Percentiles rank a stretch among this genome's conserved stretches.
These are phyloP conservation scores for Blepharisma stoltei DNA, from an alignment of 73 alveolate species.

Conservation along the genomic window DNA sequence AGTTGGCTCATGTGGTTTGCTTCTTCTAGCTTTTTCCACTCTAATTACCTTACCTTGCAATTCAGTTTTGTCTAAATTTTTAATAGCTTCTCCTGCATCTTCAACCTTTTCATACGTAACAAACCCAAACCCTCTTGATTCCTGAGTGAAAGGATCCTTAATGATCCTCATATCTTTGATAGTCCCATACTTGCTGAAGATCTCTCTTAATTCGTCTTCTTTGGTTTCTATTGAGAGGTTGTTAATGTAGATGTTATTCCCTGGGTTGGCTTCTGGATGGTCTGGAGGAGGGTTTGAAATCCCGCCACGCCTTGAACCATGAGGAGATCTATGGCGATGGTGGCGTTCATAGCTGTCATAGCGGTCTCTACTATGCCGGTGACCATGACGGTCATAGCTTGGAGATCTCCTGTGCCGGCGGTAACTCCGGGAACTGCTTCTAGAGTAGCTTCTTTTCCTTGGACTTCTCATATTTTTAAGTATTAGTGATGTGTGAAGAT, in stretches of 20 bases:
- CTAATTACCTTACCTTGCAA: slow-evolving; percentile 7
- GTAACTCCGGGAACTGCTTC: too few relatives aligned
- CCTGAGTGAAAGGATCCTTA: slow-evolving; percentile 15
- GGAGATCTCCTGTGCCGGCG: too few relatives aligned
- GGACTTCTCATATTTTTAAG: too few relatives aligned
- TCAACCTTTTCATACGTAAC: slow-evolving; percentile 21
- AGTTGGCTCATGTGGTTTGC: slow-evolving; percentile 30
- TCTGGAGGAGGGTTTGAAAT: slow-evolving; percentile 13
- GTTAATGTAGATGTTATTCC: slow-evolving; percentile 20
- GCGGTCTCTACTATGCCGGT: not conserved
- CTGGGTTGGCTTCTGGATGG: slow-evolving; percentile 21
- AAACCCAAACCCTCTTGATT: slow-evolving; percentile 27
- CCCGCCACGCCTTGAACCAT: not conserved
- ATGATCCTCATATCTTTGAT: not conserved
- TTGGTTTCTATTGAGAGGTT: slow-evolving; percentile 6
- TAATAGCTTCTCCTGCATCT: slow-evolving; percentile 18
- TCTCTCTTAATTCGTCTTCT: not conserved
- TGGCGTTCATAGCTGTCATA: not conserved
- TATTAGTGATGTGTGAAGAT: too few relatives aligned
- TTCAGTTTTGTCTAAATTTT: not conserved
- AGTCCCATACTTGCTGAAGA: slow-evolving; percentile 5
- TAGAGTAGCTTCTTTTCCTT: too few relatives aligned
- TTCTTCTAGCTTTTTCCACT: slow-evolving; percentile 26
- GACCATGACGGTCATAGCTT: too few relatives aligned
- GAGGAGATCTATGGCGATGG: not conserved